Evolutionary conservation across 192 early-diverging fungal genomes (phyloP).

Genomic region (Chytriomyces sp.): DNA sequence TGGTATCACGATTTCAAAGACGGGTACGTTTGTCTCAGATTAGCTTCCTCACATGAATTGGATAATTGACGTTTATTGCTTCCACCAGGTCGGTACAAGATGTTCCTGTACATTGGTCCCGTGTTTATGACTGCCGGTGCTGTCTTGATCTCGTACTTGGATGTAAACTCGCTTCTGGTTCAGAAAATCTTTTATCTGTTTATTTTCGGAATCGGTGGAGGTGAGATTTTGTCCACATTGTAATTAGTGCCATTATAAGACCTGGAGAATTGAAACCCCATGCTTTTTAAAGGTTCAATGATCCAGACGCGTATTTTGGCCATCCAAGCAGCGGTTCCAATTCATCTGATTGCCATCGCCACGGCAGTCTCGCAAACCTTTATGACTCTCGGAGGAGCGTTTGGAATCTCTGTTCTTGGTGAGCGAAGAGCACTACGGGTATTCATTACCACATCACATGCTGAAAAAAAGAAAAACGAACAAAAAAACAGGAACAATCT

Average conservation of each 20-base stretch:
- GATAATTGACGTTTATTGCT: no score
- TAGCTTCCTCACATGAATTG: no score
- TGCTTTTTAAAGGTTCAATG: slow-evolving; percentile 53
- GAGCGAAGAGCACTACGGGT: not conserved
- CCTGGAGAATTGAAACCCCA: slow-evolving; percentile 56
- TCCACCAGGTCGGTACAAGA: slow-evolving; percentile 56
- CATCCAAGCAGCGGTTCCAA: slow-evolving; percentile 75
- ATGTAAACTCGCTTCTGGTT: slow-evolving; percentile 53
- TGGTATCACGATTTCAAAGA: slow-evolving; percentile 67
- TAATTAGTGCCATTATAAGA: not conserved
- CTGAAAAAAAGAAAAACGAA: slow-evolving; percentile 52
- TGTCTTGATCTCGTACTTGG: slow-evolving; percentile 69
- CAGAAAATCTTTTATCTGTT: slow-evolving; percentile 69
- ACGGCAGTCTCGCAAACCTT: slow-evolving; percentile 73
- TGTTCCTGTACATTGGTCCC: slow-evolving; percentile 67
- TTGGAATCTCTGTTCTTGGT: slow-evolving; percentile 62
- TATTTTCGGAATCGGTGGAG: slow-evolving; percentile 76
- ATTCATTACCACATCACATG: no score
- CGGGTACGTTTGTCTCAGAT: slow-evolving; percentile 25
- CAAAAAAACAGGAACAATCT: slow-evolving; percentile 62
- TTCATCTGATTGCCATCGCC: slow-evolving; percentile 46
- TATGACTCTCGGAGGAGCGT: slow-evolving; percentile 64
- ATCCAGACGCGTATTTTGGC: slow-evolving; percentile 78
- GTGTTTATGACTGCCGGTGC: slow-evolving; percentile 66
- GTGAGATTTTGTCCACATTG: slow-evolving; percentile 60